Conservation (phyloP, 768 basidiomycete genomes). For the Hygrocybe punicea region DNA sequence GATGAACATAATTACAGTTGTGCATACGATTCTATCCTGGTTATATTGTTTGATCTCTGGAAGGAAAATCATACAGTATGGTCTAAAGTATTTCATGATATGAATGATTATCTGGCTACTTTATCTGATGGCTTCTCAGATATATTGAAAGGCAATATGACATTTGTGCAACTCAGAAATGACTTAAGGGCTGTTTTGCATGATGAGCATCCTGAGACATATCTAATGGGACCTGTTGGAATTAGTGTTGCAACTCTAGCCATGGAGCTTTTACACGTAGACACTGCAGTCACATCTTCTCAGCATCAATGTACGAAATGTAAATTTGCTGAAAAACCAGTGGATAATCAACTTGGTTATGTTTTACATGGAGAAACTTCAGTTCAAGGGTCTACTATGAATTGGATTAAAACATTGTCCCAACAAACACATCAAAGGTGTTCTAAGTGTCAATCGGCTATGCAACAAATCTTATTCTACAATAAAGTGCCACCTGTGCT, state of each 20-base stretch:
- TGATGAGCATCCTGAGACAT: not conserved
- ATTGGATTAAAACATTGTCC: not conserved
- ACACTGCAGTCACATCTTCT: not conserved
- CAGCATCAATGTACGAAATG: not conserved
- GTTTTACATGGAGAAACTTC: not conserved
- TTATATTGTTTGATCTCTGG: no score
- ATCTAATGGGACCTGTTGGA: not conserved
- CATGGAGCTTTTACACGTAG: not conserved
- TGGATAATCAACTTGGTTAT: not conserved
- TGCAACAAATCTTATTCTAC: no score
- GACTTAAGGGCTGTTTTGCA: not conserved
- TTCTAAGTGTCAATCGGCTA: not conserved
- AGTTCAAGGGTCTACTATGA: not conserved
- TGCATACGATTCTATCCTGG: conserved; percentile 15
- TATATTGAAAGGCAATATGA: not conserved
- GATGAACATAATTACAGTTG: conserved; percentile 16
- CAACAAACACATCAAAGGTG: not conserved
- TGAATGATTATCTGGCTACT: not conserved
- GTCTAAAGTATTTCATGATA: not conserved
- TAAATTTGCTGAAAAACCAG: not conserved
- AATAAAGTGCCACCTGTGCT: not conserved
- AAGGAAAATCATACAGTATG: not conserved
- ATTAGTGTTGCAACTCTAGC: not conserved
- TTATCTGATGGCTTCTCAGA: not conserved
- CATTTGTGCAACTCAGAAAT: conserved; percentile 1